Percentiles rank a stretch among this genome's conserved stretches.
These are phyloP conservation scores for Metarhizium album DNA, from an alignment of 2,329 filamentous ascomycete genomes.

Conservation along the genomic window DNA sequence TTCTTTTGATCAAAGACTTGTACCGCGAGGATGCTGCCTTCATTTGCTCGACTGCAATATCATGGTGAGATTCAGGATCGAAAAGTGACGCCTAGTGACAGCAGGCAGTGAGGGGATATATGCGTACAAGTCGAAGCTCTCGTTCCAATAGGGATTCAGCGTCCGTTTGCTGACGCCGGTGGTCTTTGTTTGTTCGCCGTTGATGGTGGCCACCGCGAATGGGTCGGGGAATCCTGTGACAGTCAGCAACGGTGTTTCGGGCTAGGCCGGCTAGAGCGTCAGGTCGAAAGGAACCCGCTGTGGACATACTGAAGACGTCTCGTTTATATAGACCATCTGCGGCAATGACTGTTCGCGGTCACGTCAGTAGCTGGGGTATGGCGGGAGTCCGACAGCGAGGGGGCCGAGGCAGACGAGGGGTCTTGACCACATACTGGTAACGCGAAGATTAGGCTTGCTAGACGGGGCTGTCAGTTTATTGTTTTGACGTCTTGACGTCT, in stretches of 20 bases:
- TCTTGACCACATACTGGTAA: slow-evolving; percentile 63
- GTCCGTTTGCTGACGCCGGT: slow-evolving; percentile 95
- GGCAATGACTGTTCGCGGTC: slow-evolving; percentile 66
- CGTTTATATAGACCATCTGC: slow-evolving; percentile 97
- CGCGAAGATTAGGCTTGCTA: slow-evolving; percentile 77
- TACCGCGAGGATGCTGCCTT: slow-evolving; percentile 93
- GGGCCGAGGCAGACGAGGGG: slow-evolving; percentile 8
- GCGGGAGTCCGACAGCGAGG: background rate
- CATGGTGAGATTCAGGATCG: background rate
- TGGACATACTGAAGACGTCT: slow-evolving; percentile 88
- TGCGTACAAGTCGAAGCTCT: slow-evolving; percentile 91
- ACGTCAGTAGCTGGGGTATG: slow-evolving; percentile 22
- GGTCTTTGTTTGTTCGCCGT: slow-evolving; percentile 97
- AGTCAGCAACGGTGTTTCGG: slow-evolving; percentile 17
- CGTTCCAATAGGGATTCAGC: slow-evolving; percentile 99
- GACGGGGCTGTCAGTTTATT: slow-evolving; percentile 19
- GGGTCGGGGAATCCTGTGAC: slow-evolving; percentile 83
- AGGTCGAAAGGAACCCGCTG: too few species aligned
- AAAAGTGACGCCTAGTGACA: background rate
- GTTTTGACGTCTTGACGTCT: background rate
- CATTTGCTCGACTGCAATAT: slow-evolving; percentile 63
- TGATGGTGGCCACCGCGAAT: slow-evolving; percentile 93
- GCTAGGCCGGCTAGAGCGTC: background rate
- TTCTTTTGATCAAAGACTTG: slow-evolving; percentile 99
- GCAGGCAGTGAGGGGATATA: slow-evolving; percentile 7